Evolutionary conservation across 495 filamentous ascomycete species (phyloP).

Genomic region (Delitschia confertaspora): DNA sequence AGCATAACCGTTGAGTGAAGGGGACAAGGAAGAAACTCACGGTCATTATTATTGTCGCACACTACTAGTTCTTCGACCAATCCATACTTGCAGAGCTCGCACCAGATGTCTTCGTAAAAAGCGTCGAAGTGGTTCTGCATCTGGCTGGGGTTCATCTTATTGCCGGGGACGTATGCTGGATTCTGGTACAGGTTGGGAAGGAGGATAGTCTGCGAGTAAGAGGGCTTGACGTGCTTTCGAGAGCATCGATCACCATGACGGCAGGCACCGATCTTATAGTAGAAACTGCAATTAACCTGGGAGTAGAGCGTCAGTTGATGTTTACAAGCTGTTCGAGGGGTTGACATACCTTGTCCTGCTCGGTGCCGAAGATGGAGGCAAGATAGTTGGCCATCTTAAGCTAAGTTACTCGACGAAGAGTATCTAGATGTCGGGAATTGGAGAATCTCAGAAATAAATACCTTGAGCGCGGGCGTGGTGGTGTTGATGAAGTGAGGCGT

Average conservation of each 20-base stretch:
- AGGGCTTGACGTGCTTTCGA: conserved; percentile 97
- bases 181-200: conserved; percentile 99
- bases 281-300: conserved; percentile 62
- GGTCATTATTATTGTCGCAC: conserved; percentile 77
- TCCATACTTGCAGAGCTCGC: conserved; percentile 66
- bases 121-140: conserved; percentile 99
- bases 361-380: conserved; percentile 97
- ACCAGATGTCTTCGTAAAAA: conserved; percentile 99
- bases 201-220: conserved; percentile 93
- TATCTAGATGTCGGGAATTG: too few relatives aligned
- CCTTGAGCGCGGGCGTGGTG: too few relatives aligned
- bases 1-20: conserved; percentile 14
- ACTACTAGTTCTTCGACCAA: conserved; percentile 42
- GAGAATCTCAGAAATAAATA: too few relatives aligned
- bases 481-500: too few relatives aligned
- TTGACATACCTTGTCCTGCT: conserved; percentile 80
- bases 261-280: conserved; percentile 98
- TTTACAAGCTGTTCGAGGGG: not conserved
- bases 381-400: conserved; percentile 93
- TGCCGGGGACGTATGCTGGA: conserved; percentile 93
- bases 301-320: conserved; percentile 9
- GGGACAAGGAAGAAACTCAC: conserved; percentile 45
- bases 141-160: conserved; percentile 88
- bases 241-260: conserved; percentile 96
- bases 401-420: too few relatives aligned